Conservation (phyloP, 1,284 basidiomycete genomes). For the Fomitopsis betulina region DNA sequence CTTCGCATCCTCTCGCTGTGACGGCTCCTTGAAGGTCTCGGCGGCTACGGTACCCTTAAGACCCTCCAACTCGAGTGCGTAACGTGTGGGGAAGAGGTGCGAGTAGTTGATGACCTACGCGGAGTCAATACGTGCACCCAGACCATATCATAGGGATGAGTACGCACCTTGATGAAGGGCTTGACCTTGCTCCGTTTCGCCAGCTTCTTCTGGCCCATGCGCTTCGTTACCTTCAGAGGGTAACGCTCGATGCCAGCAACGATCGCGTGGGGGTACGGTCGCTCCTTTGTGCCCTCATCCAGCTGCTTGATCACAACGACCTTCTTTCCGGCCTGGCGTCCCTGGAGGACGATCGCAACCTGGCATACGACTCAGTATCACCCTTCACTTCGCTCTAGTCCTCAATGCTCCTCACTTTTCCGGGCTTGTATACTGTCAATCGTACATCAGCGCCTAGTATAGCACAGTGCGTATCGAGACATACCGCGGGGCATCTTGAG, state of each 20-base stretch:
- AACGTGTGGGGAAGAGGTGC: slow-evolving; percentile 96
- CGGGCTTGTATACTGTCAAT: slow-evolving; percentile 87
- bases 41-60: slow-evolving; percentile 80
- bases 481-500: slow-evolving; percentile 69
- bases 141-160: not conserved
- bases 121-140: not conserved
- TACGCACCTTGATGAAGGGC: slow-evolving; percentile 94
- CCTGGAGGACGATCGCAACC: slow-evolving; percentile 94
- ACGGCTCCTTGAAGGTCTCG: slow-evolving; percentile 94
- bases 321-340: slow-evolving; percentile 94
- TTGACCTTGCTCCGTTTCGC: slow-evolving; percentile 91
- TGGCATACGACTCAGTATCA: slow-evolving; percentile 23
- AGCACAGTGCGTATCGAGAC: slow-evolving; percentile 6
- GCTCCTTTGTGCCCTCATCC: slow-evolving; percentile 86
- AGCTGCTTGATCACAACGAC: slow-evolving; percentile 87
- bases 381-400: not conserved
- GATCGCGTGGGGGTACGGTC: slow-evolving; percentile 93
- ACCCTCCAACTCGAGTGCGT: slow-evolving; percentile 90
- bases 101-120: slow-evolving; percentile 88
- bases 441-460: slow-evolving; percentile 24
- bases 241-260: slow-evolving; percentile 96
- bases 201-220: slow-evolving; percentile 95
- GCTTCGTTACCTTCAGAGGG: slow-evolving; percentile 92
- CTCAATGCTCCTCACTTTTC: slow-evolving; percentile 65
- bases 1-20: slow-evolving; percentile 90